phyloP scores from a whole-genome alignment of 1,139 yeast genomes.

The Suhomyces bolitotheri region DNA sequence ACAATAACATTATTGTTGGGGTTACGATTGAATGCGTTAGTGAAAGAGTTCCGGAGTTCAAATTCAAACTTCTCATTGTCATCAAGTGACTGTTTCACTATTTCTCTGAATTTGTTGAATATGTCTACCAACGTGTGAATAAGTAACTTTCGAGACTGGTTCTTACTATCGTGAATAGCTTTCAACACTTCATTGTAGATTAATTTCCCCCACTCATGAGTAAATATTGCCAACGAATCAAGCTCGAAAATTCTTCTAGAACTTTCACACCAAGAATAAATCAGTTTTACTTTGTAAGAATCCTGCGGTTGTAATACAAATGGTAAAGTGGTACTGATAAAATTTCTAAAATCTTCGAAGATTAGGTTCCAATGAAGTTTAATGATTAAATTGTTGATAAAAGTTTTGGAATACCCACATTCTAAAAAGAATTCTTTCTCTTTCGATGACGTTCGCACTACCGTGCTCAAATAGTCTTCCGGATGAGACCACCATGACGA shows the following conservation, averaged over 20 bases:
- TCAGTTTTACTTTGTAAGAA: slow-evolving; percentile 13
- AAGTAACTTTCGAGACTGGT: slow-evolving; percentile 1
- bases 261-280: slow-evolving; percentile 13
- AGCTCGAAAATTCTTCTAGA: slow-evolving; percentile 14
- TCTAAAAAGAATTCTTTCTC: slow-evolving; percentile 19
- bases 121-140: slow-evolving; percentile 7
- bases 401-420: slow-evolving; percentile 26
- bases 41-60: slow-evolving; percentile 32
- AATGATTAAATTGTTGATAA: slow-evolving; percentile 22
- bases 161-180: slow-evolving; percentile 5
- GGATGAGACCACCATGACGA: slow-evolving; percentile 21
- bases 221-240: slow-evolving; percentile 15
- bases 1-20: slow-evolving; percentile 23
- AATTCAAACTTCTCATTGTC: slow-evolving; percentile 26
- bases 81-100: slow-evolving; percentile 9
- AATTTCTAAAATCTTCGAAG: slow-evolving; percentile 27
- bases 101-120: slow-evolving; percentile 8
- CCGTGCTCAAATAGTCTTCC: slow-evolving; percentile 22
- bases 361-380: slow-evolving; percentile 35
- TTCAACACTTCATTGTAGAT: slow-evolving; percentile 9
- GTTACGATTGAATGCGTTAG: slow-evolving; percentile 25
- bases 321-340: slow-evolving; percentile 23
- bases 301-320: slow-evolving; percentile 19
- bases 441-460: slow-evolving; percentile 14
- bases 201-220: slow-evolving; percentile 17